Conservation (phyloP, 805 yeast genomes). For the Metschnikowia hibisci region DNA sequence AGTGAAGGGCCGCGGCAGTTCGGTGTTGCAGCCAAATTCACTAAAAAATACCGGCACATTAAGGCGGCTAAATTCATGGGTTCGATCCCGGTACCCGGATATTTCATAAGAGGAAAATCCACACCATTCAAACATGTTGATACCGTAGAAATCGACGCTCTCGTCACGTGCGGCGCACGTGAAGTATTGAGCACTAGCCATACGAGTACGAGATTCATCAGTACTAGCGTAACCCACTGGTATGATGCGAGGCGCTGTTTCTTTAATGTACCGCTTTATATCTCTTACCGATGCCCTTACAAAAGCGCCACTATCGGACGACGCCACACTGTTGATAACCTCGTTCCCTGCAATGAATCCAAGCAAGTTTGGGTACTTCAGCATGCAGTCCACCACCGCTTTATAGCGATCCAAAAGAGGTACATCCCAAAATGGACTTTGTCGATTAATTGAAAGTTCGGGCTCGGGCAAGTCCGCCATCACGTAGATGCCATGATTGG, state of each 20-base stretch:
- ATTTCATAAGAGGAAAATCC: conserved; percentile 35
- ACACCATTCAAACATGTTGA: conserved; percentile 43
- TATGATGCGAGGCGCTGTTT: conserved; percentile 27
- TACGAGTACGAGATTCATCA: conserved; percentile 32
- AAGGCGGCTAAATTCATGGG: conserved; percentile 25
- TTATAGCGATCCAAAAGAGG: conserved; percentile 28
- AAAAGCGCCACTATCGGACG: conserved; percentile 30
- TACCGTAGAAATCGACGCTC: conserved; percentile 32
- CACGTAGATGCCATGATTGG: conserved; percentile 34
- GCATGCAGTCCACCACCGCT: conserved; percentile 32
- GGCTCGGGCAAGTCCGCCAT: conserved; percentile 38
- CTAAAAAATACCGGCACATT: conserved; percentile 38
- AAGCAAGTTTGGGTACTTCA: conserved; percentile 29
- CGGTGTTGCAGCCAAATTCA: conserved; percentile 37
- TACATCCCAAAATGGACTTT: conserved; percentile 33
- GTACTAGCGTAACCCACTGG: conserved; percentile 42
- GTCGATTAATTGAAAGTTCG: conserved; percentile 28
- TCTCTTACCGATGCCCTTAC: conserved; percentile 38
- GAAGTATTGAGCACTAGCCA: conserved; percentile 27
- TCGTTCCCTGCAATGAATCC: conserved; percentile 43
- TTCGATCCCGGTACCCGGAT: conserved; percentile 36
- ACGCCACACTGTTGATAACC: conserved; percentile 28
- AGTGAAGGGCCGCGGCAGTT: conserved; percentile 36
- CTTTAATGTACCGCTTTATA: conserved; percentile 25
- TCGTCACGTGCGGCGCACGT: conserved; percentile 19